A percentile compares a stretch with the other conserved stretches of the same genome.
Evolutionary conservation across 169 alveolate genomes (phyloP).

Genomic region (Plasmodium billcollinsi): DNA sequence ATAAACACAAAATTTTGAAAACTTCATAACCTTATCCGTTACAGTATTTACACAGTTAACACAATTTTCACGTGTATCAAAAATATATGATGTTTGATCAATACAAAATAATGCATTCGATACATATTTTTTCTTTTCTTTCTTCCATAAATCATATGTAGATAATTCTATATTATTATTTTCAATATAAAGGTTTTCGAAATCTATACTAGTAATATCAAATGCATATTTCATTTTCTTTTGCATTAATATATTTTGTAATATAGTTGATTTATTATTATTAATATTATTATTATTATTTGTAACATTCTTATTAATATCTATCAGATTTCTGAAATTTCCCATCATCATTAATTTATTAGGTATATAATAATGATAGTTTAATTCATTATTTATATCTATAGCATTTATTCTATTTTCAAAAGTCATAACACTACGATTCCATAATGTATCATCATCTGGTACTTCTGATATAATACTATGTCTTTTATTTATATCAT

Average conservation of each 20-base stretch:
- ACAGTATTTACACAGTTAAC: constrained; percentile 73
- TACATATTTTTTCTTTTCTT: constrained; percentile 66
- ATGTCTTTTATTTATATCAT: background rate
- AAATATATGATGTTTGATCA: constrained; percentile 72
- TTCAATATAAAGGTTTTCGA: constrained; percentile 62
- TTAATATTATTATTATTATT: too few species aligned
- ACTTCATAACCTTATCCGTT: constrained; percentile 63
- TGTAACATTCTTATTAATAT: constrained; percentile 7
- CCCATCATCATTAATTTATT: constrained; percentile 60
- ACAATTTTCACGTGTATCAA: constrained; percentile 72
- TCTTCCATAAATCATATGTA: constrained; percentile 73
- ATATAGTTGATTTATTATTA: constrained; percentile 10
- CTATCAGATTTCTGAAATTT: constrained; percentile 51
- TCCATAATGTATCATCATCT: constrained; percentile 74
- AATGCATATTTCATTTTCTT: constrained; percentile 37
- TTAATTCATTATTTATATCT: constrained; percentile 51
- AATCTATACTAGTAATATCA: constrained; percentile 52
- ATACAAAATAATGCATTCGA: constrained; percentile 64
- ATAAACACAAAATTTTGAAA: constrained; percentile 27
- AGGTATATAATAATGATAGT: constrained; percentile 73
- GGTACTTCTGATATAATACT: constrained; percentile 52
- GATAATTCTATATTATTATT: constrained; percentile 66
- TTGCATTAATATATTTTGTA: background rate
- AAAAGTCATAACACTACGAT: constrained; percentile 54
- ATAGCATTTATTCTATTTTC: constrained; percentile 69